Conservation (phyloP, 1,284 basidiomycete genomes). For the Trichosporon sp. region DNA sequence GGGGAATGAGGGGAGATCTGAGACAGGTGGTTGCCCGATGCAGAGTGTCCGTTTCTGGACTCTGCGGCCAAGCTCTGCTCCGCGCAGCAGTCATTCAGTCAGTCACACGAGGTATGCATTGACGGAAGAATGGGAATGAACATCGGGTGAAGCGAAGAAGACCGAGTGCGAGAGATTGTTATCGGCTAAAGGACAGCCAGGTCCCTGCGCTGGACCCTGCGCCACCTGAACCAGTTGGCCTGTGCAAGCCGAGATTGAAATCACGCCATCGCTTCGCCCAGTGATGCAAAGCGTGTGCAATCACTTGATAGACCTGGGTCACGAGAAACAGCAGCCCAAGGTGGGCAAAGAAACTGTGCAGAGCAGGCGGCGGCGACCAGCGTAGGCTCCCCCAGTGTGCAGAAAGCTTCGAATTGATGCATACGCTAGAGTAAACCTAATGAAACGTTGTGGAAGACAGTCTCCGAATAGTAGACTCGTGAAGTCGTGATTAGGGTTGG, state of each 20-base stretch:
- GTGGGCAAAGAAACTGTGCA: neutral
- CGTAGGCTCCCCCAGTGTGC: neutral
- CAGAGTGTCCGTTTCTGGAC: neutral
- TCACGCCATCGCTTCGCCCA: constrained; percentile 5
- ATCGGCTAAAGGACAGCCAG: neutral
- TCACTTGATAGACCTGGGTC: neutral
- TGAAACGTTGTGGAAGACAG: neutral
- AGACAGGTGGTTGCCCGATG: neutral
- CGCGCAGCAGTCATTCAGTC: neutral
- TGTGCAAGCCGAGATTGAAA: constrained; percentile 1
- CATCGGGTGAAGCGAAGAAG: neutral
- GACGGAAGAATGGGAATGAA: no score
- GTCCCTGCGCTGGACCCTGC: neutral
- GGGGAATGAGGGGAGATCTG: neutral
- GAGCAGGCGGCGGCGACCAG: neutral
- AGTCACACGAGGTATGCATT: neutral
- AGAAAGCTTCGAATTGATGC: neutral
- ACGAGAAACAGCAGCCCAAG: neutral
- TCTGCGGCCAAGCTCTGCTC: neutral
- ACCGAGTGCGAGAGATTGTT: neutral
- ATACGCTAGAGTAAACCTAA: neutral
- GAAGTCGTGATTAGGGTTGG: constrained; percentile 1
- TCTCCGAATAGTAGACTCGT: neutral
- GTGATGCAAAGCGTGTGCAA: neutral
- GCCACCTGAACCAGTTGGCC: neutral